phyloP scores from a whole-genome alignment of 2,329 filamentous ascomycete species.

The Teratosphaeria gauchensis region DNA sequence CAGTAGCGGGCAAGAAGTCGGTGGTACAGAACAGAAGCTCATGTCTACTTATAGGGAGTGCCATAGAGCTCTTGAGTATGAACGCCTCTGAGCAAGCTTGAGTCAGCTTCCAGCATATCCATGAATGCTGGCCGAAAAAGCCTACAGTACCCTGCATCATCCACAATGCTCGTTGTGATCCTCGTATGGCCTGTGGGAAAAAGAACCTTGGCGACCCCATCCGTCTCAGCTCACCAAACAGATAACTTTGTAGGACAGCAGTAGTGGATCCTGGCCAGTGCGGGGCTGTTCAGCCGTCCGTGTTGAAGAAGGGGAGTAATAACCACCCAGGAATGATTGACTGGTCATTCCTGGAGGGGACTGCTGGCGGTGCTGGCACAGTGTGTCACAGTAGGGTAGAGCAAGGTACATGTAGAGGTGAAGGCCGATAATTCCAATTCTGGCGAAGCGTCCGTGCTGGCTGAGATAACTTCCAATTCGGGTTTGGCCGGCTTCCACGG shows the following conservation, averaged over 20 bases:
- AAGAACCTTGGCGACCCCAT: not conserved
- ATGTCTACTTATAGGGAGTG: not conserved
- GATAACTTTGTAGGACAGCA: not conserved
- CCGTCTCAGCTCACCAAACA: not conserved
- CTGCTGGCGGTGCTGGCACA: not conserved
- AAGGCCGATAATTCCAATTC: too few species aligned
- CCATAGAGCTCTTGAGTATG: not conserved
- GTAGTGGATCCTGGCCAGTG: not conserved
- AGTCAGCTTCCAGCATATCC: not conserved
- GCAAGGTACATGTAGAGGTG: too few species aligned
- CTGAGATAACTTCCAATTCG: too few species aligned
- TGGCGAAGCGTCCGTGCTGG: too few species aligned
- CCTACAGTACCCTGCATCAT: not conserved
- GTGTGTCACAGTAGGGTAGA: too few species aligned
- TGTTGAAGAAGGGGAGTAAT: not conserved
- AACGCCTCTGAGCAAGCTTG: not conserved
- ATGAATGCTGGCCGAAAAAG: not conserved
- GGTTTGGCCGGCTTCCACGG: too few species aligned
- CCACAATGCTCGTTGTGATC: not conserved
- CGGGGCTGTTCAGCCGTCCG: not conserved
- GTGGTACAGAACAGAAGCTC: not conserved
- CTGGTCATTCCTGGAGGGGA: not conserved
- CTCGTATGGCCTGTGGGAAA: not conserved
- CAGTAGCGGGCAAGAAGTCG: not conserved
- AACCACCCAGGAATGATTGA: not conserved